Percentiles rank a stretch among this genome's conserved stretches.
These are phyloP conservation scores for Triticum urartu DNA, from an alignment of 176 grass and related monocot species.

Conservation along the genomic window DNA sequence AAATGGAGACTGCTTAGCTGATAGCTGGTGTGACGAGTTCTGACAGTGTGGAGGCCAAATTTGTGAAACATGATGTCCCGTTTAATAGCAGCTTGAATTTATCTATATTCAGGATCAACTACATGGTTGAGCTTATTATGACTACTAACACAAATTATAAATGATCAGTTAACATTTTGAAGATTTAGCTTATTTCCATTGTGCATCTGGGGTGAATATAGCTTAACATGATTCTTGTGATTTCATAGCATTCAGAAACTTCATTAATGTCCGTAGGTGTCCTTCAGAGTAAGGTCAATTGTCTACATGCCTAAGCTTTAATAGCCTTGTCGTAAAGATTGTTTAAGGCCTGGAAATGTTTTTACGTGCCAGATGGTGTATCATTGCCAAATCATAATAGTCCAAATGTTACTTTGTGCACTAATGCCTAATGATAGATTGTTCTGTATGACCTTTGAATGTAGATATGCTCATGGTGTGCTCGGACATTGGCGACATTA, in stretches of 20 bases:
- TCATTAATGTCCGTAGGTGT: not conserved
- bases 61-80: not conserved
- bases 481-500: constrained; percentile 65
- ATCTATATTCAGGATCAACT: not conserved
- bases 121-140: not conserved
- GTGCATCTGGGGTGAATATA: not conserved
- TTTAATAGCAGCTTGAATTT: not conserved
- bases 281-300: not conserved
- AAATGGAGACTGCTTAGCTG: not conserved
- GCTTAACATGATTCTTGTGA: not conserved
- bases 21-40: not conserved
- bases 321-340: not conserved
- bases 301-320: not conserved
- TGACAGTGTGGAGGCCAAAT: not conserved
- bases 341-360: constrained; percentile 6
- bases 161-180: not conserved
- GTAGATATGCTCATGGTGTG: constrained; percentile 83
- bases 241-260: not conserved
- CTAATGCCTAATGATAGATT: not conserved
- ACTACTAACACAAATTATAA: not conserved
- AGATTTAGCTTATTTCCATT: not conserved
- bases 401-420: not conserved
- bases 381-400: not conserved
- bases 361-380: not conserved
- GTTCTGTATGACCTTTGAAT: not conserved